Evolutionary conservation across 1,139 yeast genomes (phyloP).

Genomic region (Hyphopichia khmerensis): DNA sequence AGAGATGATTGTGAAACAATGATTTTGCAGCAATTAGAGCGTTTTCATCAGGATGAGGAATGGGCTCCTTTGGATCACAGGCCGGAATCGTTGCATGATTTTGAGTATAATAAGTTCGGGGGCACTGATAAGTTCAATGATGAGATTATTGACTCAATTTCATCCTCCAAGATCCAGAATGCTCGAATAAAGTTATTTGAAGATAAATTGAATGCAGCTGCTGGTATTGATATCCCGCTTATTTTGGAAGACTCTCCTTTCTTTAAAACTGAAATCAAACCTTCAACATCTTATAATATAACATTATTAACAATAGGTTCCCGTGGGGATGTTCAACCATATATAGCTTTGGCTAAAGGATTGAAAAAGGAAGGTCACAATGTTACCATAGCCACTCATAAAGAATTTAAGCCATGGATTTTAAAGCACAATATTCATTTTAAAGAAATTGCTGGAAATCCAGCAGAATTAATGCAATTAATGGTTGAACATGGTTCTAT

Average conservation of each 20-base stretch:
- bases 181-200: constrained; percentile 65
- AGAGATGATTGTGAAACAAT: constrained; percentile 73
- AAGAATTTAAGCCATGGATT: constrained; percentile 78
- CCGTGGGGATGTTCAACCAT: constrained; percentile 95
- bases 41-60: constrained; percentile 24
- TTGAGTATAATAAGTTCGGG: constrained; percentile 10
- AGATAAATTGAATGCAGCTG: constrained; percentile 54
- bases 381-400: constrained; percentile 83
- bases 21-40: constrained; percentile 51
- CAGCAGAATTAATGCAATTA: constrained; percentile 85
- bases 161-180: constrained; percentile 24
- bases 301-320: constrained; percentile 88
- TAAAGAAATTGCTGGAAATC: constrained; percentile 84
- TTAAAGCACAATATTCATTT: constrained; percentile 64
- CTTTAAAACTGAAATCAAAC: constrained; percentile 50
- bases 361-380: constrained; percentile 75
- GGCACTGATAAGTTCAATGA: neutral
- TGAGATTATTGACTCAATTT: neutral
- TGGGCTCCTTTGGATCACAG: constrained; percentile 25
- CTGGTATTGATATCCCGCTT: constrained; percentile 66
- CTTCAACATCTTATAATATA: constrained; percentile 55
- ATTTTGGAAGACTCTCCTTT: constrained; percentile 65
- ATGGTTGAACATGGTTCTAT: constrained; percentile 91
- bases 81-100: constrained; percentile 26
- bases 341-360: constrained; percentile 84